Conservation (phyloP, 2,329 filamentous ascomycete genomes). For the Metarhizium humberi region DNA sequence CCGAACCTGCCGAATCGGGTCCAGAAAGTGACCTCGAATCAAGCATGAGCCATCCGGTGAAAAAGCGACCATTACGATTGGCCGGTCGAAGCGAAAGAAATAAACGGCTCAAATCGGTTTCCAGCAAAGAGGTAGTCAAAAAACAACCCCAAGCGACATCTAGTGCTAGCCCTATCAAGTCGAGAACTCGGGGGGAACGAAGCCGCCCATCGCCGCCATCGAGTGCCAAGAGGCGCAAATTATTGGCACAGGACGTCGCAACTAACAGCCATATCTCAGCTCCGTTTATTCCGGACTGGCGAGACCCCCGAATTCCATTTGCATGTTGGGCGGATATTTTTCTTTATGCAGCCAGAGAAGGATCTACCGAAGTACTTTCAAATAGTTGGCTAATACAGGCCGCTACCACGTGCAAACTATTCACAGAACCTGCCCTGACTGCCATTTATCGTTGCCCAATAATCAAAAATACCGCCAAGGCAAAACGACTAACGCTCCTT, state of each 20-base stretch:
- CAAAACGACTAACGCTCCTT: slow-evolving; percentile 36
- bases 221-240: slow-evolving; percentile 9
- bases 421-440: slow-evolving; percentile 63
- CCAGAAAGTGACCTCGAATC: not conserved
- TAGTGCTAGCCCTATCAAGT: not conserved
- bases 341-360: slow-evolving; percentile 49
- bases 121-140: not conserved
- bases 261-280: slow-evolving; percentile 4
- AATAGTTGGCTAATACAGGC: slow-evolving; percentile 57
- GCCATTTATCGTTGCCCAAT: slow-evolving; percentile 63
- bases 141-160: not conserved
- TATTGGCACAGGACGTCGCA: not conserved
- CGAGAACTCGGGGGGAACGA: slow-evolving; percentile 10
- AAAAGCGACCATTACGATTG: not conserved
- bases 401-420: slow-evolving; percentile 52
- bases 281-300: slow-evolving; percentile 42
- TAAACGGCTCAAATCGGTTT: not conserved
- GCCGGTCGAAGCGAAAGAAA: not conserved
- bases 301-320: slow-evolving; percentile 49
- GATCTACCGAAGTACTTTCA: slow-evolving; percentile 30
- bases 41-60: not conserved
- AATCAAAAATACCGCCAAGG: slow-evolving; percentile 39
- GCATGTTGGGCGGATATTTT: slow-evolving; percentile 63
- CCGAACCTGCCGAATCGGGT: not conserved
- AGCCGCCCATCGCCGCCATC: slow-evolving; percentile 6